Conservation (phyloP, 371 early-diverging fungal species). For the Saksenaea vasiformis region DNA sequence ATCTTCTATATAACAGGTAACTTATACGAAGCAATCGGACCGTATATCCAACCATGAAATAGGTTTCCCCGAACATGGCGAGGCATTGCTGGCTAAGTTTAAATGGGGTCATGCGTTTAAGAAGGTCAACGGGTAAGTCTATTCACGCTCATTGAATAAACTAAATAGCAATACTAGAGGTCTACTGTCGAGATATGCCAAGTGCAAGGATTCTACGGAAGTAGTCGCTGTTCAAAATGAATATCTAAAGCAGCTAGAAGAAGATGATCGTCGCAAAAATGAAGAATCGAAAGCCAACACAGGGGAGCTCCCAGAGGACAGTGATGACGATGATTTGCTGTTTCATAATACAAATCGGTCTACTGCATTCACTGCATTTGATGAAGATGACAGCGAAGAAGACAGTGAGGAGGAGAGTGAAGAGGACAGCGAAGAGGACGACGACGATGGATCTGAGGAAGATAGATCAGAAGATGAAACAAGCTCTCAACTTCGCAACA, state of each 20-base stretch:
- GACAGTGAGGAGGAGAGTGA: slow-evolving; percentile 31
- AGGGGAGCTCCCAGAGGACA: slow-evolving; percentile 15
- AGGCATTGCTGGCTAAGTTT: slow-evolving; percentile 88
- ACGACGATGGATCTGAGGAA: slow-evolving; percentile 20
- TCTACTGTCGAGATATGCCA: slow-evolving; percentile 77
- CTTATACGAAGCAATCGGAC: slow-evolving; percentile 11
- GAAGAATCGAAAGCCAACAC: slow-evolving; percentile 6
- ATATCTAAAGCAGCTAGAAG: slow-evolving; percentile 68
- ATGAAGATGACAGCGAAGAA: slow-evolving; percentile 38
- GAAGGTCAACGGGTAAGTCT: slow-evolving; percentile 68
- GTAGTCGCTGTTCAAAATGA: slow-evolving; percentile 85
- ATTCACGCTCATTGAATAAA: not conserved
- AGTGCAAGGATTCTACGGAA: slow-evolving; percentile 84
- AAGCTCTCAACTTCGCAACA: slow-evolving; percentile 17
- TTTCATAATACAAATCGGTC: slow-evolving; percentile 56
- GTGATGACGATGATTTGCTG: slow-evolving; percentile 55
- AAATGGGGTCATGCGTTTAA: slow-evolving; percentile 97
- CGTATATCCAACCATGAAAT: not conserved
- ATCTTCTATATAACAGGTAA: slow-evolving; percentile 91
- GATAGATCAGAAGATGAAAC: slow-evolving; percentile 21
- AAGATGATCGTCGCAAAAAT: slow-evolving; percentile 40
- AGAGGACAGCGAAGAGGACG: slow-evolving; percentile 24
- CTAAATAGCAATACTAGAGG: slow-evolving; percentile 38
- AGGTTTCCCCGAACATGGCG: slow-evolving; percentile 83
- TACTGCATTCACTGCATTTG: slow-evolving; percentile 41